Percentiles rank a stretch among this genome's conserved stretches.
These are phyloP conservation scores for Fusarium nodosum DNA, from an alignment of 2,329 filamentous ascomycete genomes.

Conservation along the genomic window DNA sequence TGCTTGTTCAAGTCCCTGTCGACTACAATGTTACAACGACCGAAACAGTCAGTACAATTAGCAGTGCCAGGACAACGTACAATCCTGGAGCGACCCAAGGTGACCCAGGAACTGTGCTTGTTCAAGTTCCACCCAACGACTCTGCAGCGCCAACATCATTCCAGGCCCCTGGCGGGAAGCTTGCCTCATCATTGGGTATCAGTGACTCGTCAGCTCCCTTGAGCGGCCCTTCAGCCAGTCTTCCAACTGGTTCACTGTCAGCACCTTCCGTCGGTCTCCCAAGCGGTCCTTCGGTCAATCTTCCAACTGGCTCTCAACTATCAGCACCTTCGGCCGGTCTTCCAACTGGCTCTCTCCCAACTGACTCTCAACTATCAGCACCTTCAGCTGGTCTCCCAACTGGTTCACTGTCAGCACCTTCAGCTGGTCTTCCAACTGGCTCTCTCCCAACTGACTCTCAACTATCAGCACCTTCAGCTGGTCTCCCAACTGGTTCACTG, in stretches of 20 bases:
- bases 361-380: too few relatives aligned
- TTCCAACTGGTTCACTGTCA: too few relatives aligned
- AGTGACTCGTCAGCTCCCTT: neutral
- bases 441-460: neutral
- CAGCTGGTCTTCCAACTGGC: neutral
- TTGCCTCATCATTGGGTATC: neutral
- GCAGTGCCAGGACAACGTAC: neutral
- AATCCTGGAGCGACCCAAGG: neutral
- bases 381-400: neutral
- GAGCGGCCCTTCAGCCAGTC: too few relatives aligned
- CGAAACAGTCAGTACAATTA: constrained; percentile 12
- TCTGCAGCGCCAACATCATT: neutral
- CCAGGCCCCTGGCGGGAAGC: neutral
- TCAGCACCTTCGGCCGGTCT: neutral
- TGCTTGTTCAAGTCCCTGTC: constrained; percentile 4
- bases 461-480: neutral
- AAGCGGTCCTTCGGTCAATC: too few relatives aligned
- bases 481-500: too few relatives aligned
- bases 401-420: too few relatives aligned
- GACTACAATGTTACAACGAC: constrained; percentile 22
- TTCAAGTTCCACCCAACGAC: constrained; percentile 14
- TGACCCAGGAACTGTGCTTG: constrained; percentile 20
- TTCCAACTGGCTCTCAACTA: neutral
- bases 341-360: too few relatives aligned
- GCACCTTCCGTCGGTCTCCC: too few relatives aligned